Evolutionary conservation across 768 basidiomycete genomes (phyloP).

Genomic region (Pisolithus tinctorius): DNA sequence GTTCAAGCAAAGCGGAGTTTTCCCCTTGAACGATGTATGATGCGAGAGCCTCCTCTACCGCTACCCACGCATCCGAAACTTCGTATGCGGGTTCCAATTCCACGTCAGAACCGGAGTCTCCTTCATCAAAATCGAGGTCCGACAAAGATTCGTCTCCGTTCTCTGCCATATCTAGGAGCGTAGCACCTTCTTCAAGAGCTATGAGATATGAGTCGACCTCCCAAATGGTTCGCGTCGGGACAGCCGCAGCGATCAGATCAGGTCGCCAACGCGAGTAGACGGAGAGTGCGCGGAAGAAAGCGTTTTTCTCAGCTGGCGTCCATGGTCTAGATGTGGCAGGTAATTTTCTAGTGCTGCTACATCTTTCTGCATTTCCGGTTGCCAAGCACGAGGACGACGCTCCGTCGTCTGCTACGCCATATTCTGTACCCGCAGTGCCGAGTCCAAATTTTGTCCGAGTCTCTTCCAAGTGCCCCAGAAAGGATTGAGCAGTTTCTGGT

Average conservation of each 20-base stretch:
- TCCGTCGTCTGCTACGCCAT: background rate
- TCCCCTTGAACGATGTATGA: conserved; percentile 14
- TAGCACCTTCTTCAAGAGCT: conserved; percentile 32
- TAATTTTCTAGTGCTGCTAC: too few relatives aligned
- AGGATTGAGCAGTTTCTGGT: background rate
- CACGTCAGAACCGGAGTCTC: background rate
- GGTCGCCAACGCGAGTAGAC: conserved; percentile 66
- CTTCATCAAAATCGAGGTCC: background rate
- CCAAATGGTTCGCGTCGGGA: conserved; percentile 57
- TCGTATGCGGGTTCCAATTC: conserved; percentile 26
- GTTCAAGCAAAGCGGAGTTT: background rate
- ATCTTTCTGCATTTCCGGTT: too few relatives aligned
- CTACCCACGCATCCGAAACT: conserved; percentile 30
- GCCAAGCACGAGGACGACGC: background rate
- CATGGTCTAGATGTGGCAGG: conserved; percentile 31
- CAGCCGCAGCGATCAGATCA: conserved; percentile 64
- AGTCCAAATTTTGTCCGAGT: background rate
- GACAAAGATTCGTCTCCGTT: conserved; percentile 12
- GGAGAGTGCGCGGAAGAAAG: conserved; percentile 64
- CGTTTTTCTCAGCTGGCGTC: conserved; percentile 61
- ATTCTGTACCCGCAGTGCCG: background rate
- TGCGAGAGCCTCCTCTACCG: conserved; percentile 29
- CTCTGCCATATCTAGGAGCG: conserved; percentile 11
- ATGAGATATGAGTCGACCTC: conserved; percentile 69
- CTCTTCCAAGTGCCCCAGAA: background rate